Percentiles rank a stretch among this genome's conserved stretches.
phyloP scores from a whole-genome alignment of 345 rosid genomes.

The Diplotaxis tenuifolia region DNA sequence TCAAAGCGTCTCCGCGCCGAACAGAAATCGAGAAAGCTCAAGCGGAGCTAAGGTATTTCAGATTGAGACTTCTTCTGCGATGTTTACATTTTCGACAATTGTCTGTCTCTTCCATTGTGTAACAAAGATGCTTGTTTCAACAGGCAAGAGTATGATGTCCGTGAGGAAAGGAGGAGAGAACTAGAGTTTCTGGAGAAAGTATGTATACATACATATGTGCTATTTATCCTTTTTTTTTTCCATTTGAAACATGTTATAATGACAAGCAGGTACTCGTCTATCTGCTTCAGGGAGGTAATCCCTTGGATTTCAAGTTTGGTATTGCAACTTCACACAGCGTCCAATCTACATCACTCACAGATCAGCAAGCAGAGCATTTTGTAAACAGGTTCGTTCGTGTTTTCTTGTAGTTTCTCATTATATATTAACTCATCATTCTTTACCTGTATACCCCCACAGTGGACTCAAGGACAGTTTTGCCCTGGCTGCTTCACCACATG shows the following conservation, averaged over 20 bases:
- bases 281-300: slow-evolving; percentile 89
- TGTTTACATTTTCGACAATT: slow-evolving; percentile 2
- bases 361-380: slow-evolving; percentile 79
- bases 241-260: slow-evolving; percentile 11
- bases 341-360: slow-evolving; percentile 90
- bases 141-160: slow-evolving; percentile 98
- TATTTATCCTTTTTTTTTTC: slow-evolving; percentile 10
- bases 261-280: slow-evolving; percentile 16
- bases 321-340: slow-evolving; percentile 75
- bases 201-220: slow-evolving; percentile 36
- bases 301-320: slow-evolving; percentile 90
- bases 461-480: slow-evolving; percentile 97
- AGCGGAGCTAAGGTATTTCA: slow-evolving; percentile 82
- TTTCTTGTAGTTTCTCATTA: slow-evolving; percentile 10
- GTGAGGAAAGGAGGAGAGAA: slow-evolving; percentile 93
- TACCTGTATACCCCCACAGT: slow-evolving; percentile 49
- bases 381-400: slow-evolving; percentile 66
- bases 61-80: not conserved
- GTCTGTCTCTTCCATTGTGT: not conserved
- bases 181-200: slow-evolving; percentile 98
- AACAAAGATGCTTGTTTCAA: slow-evolving; percentile 33
- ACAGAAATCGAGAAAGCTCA: slow-evolving; percentile 96
- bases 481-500: slow-evolving; percentile 85
- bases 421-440: slow-evolving; percentile 30
- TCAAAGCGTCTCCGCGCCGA: slow-evolving; percentile 85